phyloP scores from a whole-genome alignment of 805 yeast species.

The Dipodascus geniculatus region DNA sequence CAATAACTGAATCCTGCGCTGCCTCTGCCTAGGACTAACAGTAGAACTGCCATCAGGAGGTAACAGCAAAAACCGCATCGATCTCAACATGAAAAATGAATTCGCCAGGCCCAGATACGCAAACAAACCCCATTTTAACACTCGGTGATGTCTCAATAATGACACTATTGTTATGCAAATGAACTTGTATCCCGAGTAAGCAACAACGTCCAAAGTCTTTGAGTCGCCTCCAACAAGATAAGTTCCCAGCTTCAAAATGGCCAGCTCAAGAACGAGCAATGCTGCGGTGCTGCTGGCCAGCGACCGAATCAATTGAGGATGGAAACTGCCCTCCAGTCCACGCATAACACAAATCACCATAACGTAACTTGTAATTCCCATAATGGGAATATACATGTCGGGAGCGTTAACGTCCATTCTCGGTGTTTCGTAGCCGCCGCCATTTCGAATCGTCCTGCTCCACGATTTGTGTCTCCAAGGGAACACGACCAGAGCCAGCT shows the following conservation, averaged over 20 bases:
- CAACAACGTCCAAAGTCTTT: slow-evolving; percentile 69
- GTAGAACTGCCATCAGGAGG: slow-evolving; percentile 41
- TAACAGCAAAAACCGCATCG: slow-evolving; percentile 54
- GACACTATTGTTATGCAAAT: slow-evolving; percentile 42
- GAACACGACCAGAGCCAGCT: slow-evolving; percentile 60
- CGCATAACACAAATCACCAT: slow-evolving; percentile 72
- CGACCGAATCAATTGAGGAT: slow-evolving; percentile 83
- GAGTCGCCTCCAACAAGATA: slow-evolving; percentile 64
- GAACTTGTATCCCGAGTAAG: slow-evolving; percentile 91
- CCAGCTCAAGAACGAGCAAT: slow-evolving; percentile 63
- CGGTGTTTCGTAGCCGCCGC: slow-evolving; percentile 57
- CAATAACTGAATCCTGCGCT: slow-evolving; percentile 75
- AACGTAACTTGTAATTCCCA: slow-evolving; percentile 85
- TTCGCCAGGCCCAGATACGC: slow-evolving; percentile 42
- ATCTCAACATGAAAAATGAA: slow-evolving; percentile 37
- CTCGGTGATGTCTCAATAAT: slow-evolving; percentile 20
- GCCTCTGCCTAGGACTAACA: slow-evolving; percentile 55
- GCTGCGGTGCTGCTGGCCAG: slow-evolving; percentile 81
- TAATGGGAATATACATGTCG: slow-evolving; percentile 87
- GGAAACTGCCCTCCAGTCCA: slow-evolving; percentile 82
- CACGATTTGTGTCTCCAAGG: slow-evolving; percentile 83
- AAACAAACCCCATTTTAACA: slow-evolving; percentile 40
- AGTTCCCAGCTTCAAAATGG: slow-evolving; percentile 67
- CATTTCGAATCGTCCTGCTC: slow-evolving; percentile 41
- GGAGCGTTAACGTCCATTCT: slow-evolving; percentile 87